Conservation (phyloP, 2,329 filamentous ascomycete genomes). For the Sclerotinia subarctica region DNA sequence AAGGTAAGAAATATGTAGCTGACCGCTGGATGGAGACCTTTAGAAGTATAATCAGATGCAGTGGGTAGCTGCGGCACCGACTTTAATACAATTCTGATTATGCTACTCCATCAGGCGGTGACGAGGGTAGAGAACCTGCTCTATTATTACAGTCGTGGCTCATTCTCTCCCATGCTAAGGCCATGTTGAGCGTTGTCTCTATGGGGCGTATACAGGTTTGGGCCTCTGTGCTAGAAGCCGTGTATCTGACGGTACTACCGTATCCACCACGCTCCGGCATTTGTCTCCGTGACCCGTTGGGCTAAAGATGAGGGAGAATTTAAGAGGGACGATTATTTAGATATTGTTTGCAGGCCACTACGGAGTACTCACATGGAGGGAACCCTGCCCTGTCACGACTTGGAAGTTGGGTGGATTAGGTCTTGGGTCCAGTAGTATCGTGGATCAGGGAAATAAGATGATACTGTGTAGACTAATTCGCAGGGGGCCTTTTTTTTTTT, state of each 20-base stretch:
- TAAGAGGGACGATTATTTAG: constrained; percentile 12
- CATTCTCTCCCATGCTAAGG: constrained; percentile 20
- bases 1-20: constrained; percentile 20
- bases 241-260: constrained; percentile 29
- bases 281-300: constrained; percentile 29
- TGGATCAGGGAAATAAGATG: constrained; percentile 16
- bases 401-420: constrained; percentile 6
- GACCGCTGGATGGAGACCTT: constrained; percentile 20
- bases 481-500: neutral
- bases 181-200: constrained; percentile 21
- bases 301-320: constrained; percentile 15
- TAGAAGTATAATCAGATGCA: constrained; percentile 3
- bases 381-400: constrained; percentile 18
- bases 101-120: constrained; percentile 10
- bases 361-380: constrained; percentile 22
- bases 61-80: constrained; percentile 11
- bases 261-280: constrained; percentile 26
- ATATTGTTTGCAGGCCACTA: constrained; percentile 24
- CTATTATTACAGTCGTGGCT: constrained; percentile 19
- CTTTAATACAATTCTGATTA: constrained; percentile 18
- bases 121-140: constrained; percentile 19
- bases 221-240: constrained; percentile 21
- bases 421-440: constrained; percentile 8
- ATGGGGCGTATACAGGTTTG: constrained; percentile 20
- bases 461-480: constrained; percentile 2